Evolutionary conservation across 2,329 filamentous ascomycete species (phyloP), one percentile per base, ranked within the genome.

Genomic region (Truncatella angustata): DNA sequence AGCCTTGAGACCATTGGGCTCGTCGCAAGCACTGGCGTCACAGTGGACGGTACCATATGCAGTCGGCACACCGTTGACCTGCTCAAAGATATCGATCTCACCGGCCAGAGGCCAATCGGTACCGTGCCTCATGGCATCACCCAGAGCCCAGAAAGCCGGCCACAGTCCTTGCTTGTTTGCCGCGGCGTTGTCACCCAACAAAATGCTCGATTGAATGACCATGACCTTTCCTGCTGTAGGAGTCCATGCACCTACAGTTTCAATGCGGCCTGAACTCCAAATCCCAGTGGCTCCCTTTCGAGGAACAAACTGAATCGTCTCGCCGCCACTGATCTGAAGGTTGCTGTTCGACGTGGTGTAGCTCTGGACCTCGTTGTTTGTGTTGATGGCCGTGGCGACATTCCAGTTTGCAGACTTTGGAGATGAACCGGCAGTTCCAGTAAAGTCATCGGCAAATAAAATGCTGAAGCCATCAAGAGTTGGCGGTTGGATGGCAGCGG

Each of bases 131-230:
- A 79, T 66, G 14, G 74, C 66, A 53, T 76, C 68, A 10, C 77
- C 77, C 1, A 80, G 70, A 49, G 78, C 65, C 77, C 77, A 80
- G 59, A 80, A 80, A 3, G 77, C 77, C 2, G 77, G 77, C 77
- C 77, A 80, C 56, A 80, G 68, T 11, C 77, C 77, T 57, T 75
- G 69, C 65, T 78, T 77, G 45, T 69, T 66, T 26, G 56, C 56
- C 14, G 61, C 52, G 10, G 64, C 49, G 60, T 70, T 70, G 52
- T 53, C 51, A 28, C 77, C 78, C 54, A 77, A 75, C 6, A 76
- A 72, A 49, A 80, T 66, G 37, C 63, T 63, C 9, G 72, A 72
- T 62, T 80, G 74, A 44, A 72, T 69, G 28, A 75, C 61, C 34
- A 77, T 76, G 43, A 62, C 58, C 30, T 65, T 64, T 44, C 73